A percentile compares a stretch with the other conserved stretches of the same genome.
Conservation (phyloP, 306 rosid species). For the Lotus japonicus region DNA sequence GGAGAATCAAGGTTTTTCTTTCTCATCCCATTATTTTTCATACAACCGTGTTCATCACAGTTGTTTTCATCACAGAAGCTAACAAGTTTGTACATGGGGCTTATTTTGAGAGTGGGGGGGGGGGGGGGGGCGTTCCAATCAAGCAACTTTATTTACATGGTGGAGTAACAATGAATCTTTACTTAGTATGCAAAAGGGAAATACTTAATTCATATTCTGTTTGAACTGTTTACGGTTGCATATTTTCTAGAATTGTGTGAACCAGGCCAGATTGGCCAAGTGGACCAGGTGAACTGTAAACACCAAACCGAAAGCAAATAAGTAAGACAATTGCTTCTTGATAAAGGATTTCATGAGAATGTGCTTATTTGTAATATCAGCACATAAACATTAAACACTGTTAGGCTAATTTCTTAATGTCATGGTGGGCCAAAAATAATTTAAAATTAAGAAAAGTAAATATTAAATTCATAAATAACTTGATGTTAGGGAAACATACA, state of each 20-base stretch:
- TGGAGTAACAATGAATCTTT: background rate
- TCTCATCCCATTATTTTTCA: constrained; percentile 11
- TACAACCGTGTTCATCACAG: background rate
- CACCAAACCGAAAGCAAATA: background rate
- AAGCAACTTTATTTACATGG: constrained; percentile 5
- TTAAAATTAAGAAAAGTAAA: background rate
- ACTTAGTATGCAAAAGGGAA: background rate
- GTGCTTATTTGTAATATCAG: background rate
- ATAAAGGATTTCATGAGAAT: background rate
- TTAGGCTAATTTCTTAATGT: background rate
- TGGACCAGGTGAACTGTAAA: background rate
- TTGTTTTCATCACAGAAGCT: background rate
- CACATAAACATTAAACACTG: background rate
- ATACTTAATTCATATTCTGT: background rate
- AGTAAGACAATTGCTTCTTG: background rate
- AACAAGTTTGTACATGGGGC: background rate
- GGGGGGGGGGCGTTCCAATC: background rate
- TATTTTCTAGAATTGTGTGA: constrained; percentile 6
- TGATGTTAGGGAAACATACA: background rate
- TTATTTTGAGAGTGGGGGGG: background rate
- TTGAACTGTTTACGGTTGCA: background rate
- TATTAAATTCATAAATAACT: background rate
- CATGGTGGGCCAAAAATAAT: background rate
- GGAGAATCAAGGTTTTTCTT: constrained; percentile 68
- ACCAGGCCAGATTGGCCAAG: background rate